A percentile compares a stretch with the other conserved stretches of the same genome.
These are phyloP conservation scores for Byssothecium circinans DNA, from an alignment of 2,329 filamentous ascomycete species.

Conservation along the genomic window DNA sequence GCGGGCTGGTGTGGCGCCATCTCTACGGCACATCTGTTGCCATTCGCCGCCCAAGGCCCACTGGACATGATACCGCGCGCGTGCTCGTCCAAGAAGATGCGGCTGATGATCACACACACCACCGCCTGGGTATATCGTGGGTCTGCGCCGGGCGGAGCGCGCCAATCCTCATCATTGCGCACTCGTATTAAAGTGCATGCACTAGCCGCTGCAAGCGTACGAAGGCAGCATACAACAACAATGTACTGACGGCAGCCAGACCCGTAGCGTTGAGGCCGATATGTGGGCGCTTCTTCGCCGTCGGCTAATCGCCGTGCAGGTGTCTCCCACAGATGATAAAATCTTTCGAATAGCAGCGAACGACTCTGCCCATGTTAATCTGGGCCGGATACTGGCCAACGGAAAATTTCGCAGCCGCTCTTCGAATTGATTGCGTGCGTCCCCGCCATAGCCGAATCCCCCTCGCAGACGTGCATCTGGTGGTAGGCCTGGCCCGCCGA, in stretches of 20 bases:
- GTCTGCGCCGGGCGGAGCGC: constrained; percentile 36
- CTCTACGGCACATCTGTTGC: constrained; percentile 5
- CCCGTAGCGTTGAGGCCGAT: constrained; percentile 40
- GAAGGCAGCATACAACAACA: constrained; percentile 7
- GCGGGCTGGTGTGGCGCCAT: too few species aligned
- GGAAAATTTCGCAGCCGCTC: constrained; percentile 16
- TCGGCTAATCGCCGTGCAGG: constrained; percentile 42
- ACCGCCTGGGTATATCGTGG: constrained; percentile 31
- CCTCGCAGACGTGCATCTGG: too few species aligned
- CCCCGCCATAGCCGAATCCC: constrained; percentile 9
- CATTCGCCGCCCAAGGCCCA: constrained; percentile 22
- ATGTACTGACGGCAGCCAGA: constrained; percentile 23
- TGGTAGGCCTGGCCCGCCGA: too few species aligned
- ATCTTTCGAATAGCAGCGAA: too few species aligned
- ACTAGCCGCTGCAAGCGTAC: constrained; percentile 44
- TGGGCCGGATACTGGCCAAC: constrained; percentile 25
- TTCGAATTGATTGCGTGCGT: constrained; percentile 10
- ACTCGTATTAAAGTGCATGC: constrained; percentile 30
- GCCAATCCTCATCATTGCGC: constrained; percentile 40
- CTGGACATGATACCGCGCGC: constrained; percentile 21
- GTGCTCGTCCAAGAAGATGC: constrained; percentile 26
- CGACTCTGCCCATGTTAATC: background rate
- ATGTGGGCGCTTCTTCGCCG: constrained; percentile 30
- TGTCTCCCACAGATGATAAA: constrained; percentile 11
- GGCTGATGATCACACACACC: constrained; percentile 44